These are phyloP conservation scores for Talaromyces marneffei DNA, from an alignment of 2,329 filamentous ascomycete species.

Conservation along the genomic window DNA sequence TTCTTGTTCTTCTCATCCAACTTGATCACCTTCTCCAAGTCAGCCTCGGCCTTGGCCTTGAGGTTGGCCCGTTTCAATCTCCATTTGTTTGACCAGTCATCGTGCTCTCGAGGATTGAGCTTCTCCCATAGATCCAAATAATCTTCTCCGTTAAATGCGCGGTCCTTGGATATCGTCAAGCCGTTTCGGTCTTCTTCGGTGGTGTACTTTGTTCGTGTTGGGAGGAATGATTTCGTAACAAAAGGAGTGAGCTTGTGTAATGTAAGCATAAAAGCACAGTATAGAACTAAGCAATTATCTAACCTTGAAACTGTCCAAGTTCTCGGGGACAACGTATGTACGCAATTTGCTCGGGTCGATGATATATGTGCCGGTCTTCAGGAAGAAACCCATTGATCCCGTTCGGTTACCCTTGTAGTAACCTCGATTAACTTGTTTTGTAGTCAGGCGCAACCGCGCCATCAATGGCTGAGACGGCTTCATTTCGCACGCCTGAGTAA, in stretches of 20 bases:
- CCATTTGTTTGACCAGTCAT: constrained; percentile 18
- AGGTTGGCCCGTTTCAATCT: neutral
- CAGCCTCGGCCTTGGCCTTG: neutral
- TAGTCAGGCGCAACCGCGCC: constrained; percentile 74
- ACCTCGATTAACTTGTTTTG: constrained; percentile 86
- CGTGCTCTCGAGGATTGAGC: constrained; percentile 31
- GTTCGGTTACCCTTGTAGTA: constrained; percentile 96
- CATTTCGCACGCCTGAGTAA: constrained; percentile 20
- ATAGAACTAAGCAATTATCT: constrained; percentile 7
- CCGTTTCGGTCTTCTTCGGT: constrained; percentile 28
- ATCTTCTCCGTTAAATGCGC: constrained; percentile 31
- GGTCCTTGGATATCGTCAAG: constrained; percentile 22
- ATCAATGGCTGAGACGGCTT: constrained; percentile 50
- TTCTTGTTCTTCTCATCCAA: neutral
- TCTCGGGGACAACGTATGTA: constrained; percentile 75
- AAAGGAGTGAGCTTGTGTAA: constrained; percentile 40
- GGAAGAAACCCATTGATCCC: constrained; percentile 81
- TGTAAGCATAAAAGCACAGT: constrained; percentile 13
- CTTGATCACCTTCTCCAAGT: neutral
- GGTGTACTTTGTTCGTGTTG: constrained; percentile 30
- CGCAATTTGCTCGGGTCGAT: constrained; percentile 85
- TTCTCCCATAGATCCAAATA: constrained; percentile 37
- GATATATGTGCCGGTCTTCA: constrained; percentile 54
- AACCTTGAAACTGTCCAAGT: constrained; percentile 67
- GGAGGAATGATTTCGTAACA: constrained; percentile 38